Evolutionary conservation across 2,329 filamentous ascomycete species (phyloP).

Genomic region (Juglanconis sp.): DNA sequence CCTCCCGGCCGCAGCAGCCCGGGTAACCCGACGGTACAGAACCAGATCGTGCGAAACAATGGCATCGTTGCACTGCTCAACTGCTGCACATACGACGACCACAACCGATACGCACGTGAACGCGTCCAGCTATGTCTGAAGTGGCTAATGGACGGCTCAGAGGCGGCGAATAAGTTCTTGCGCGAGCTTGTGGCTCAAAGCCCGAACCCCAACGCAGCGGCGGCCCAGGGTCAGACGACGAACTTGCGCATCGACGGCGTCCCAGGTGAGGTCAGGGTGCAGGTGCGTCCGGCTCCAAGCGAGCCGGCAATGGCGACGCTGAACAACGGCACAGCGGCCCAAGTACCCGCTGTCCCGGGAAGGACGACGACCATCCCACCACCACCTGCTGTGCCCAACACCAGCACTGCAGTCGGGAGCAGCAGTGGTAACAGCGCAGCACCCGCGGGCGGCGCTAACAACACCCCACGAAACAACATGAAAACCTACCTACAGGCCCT

Average conservation of each 20-base stretch:
- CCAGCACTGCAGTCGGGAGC: neutral
- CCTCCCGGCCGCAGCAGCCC: conserved; percentile 59
- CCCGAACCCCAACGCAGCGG: conserved; percentile 35
- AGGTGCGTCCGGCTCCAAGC: conserved; percentile 36
- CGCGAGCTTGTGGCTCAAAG: conserved; percentile 55
- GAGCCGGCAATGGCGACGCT: conserved; percentile 15
- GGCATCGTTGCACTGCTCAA: conserved; percentile 85
- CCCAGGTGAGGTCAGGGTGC: conserved; percentile 53
- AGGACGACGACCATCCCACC: neutral
- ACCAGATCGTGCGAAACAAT: conserved; percentile 79
- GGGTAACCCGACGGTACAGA: conserved; percentile 73
- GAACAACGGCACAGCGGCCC: conserved; percentile 4
- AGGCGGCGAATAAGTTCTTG: conserved; percentile 70
- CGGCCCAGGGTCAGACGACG: conserved; percentile 28
- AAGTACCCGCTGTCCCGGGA: neutral
- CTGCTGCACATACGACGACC: conserved; percentile 86
- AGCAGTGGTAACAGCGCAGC: neutral
- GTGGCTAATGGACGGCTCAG: conserved; percentile 72
- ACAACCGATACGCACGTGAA: conserved; percentile 93
- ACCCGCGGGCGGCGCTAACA: neutral
- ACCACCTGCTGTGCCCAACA: conserved; percentile 6
- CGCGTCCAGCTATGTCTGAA: conserved; percentile 87
- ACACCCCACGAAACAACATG: conserved; percentile 13
- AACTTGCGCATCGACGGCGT: conserved; percentile 54
- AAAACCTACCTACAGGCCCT: conserved; percentile 14